These are phyloP conservation scores for Noccaea caerulescens DNA, from an alignment of 345 rosid species.

Conservation along the genomic window DNA sequence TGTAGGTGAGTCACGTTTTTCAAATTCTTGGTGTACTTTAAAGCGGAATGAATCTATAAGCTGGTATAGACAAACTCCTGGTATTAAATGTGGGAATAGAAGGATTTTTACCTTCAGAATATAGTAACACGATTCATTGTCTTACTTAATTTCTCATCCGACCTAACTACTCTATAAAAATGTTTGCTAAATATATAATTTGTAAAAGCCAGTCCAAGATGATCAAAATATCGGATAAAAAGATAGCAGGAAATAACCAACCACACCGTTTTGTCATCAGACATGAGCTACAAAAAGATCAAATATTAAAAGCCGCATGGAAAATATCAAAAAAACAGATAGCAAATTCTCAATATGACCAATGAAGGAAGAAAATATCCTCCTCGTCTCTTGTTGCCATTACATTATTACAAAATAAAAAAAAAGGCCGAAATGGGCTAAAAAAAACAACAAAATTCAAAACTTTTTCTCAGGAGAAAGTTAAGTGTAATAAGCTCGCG, in stretches of 20 bases:
- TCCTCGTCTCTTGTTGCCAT: background rate
- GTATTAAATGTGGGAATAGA: too few species aligned
- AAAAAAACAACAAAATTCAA: background rate
- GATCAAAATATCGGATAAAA: too few species aligned
- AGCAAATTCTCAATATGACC: background rate
- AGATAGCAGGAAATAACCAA: background rate
- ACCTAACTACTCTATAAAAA: too few species aligned
- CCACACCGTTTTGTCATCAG: background rate
- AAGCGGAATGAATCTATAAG: too few species aligned
- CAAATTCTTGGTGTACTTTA: too few species aligned
- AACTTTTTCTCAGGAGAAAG: slow-evolving; percentile 1
- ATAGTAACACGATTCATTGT: too few species aligned
- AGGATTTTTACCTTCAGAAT: too few species aligned
- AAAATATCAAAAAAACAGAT: background rate
- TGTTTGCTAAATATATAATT: too few species aligned
- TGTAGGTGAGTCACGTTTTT: too few species aligned
- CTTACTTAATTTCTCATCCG: too few species aligned
- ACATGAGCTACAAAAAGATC: background rate
- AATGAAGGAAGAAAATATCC: background rate
- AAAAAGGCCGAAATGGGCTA: background rate
- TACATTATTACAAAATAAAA: background rate
- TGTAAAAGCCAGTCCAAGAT: too few species aligned
- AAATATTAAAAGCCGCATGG: background rate
- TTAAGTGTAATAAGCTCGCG: slow-evolving; percentile 18
- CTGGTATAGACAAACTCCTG: too few species aligned